Percentiles rank a stretch among this genome's conserved stretches.
These are phyloP conservation scores for Deinandra increscens DNA, from an alignment of 129 eudicot genomes.

Conservation along the genomic window DNA sequence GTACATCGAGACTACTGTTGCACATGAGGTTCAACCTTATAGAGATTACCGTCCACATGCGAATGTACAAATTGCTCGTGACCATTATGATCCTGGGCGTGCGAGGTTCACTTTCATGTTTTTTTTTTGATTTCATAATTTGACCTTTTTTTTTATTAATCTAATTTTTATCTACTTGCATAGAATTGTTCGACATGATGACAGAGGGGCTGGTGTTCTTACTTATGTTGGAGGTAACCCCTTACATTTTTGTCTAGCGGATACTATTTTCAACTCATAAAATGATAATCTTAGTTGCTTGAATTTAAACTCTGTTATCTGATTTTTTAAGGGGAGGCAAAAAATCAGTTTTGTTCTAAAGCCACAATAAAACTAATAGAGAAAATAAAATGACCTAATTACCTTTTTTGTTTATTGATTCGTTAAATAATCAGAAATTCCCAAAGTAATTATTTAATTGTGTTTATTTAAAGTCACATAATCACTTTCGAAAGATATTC, in stretches of 20 bases:
- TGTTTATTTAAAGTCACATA: not conserved
- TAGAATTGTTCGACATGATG: constrained; percentile 39
- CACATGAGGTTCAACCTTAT: constrained; percentile 30
- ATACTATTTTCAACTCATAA: too few species aligned
- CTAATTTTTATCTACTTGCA: not conserved
- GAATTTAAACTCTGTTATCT: not conserved
- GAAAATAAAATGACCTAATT: not conserved
- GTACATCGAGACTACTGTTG: constrained; percentile 35
- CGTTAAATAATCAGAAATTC: not conserved
- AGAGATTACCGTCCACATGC: constrained; percentile 34
- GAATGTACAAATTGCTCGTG: constrained; percentile 21
- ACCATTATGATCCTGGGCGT: constrained; percentile 27
- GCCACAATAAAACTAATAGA: not conserved
- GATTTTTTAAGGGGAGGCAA: not conserved
- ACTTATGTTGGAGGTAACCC: constrained; percentile 41
- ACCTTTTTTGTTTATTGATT: not conserved
- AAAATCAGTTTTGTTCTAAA: not conserved
- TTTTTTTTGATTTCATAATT: not conserved
- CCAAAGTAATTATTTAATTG: not conserved
- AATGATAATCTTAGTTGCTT: not conserved
- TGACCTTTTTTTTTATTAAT: constrained; percentile 11
- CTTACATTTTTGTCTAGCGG: not conserved
- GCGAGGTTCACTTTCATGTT: constrained; percentile 32
- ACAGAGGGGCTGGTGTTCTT: constrained; percentile 29
- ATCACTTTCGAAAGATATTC: not conserved